phyloP scores from a whole-genome alignment of 1,284 basidiomycete species.

The Hypsizygus ulmarius region DNA sequence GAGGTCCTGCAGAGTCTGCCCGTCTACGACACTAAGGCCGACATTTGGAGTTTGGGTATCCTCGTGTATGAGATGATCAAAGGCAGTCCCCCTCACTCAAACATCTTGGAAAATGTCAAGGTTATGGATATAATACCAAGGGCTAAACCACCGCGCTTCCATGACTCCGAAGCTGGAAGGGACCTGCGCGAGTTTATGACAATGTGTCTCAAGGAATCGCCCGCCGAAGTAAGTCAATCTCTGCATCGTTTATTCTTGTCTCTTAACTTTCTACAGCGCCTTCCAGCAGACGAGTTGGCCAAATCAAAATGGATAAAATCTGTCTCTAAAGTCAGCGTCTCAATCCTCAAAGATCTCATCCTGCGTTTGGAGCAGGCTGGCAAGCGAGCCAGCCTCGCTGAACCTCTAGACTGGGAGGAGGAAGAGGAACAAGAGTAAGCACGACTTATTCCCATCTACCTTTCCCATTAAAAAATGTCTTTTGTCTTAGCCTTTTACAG shows the following conservation, averaged over 20 bases:
- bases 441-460: background rate
- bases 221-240: constrained; percentile 60
- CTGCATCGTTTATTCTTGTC: constrained; percentile 11
- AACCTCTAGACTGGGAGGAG: constrained; percentile 68
- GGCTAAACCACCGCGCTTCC: constrained; percentile 79
- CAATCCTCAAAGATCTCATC: constrained; percentile 83
- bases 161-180: constrained; percentile 76
- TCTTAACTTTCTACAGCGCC: constrained; percentile 52
- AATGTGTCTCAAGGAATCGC: constrained; percentile 82
- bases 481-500: constrained; percentile 29
- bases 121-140: constrained; percentile 92
- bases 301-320: constrained; percentile 95
- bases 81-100: constrained; percentile 88
- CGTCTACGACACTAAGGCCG: constrained; percentile 92
- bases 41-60: constrained; percentile 96
- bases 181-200: constrained; percentile 90
- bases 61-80: constrained; percentile 94
- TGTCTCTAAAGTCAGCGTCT: constrained; percentile 65
- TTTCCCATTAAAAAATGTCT: constrained; percentile 9
- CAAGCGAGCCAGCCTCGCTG: constrained; percentile 77
- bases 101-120: constrained; percentile 76
- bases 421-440: constrained; percentile 56
- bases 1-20: constrained; percentile 90
- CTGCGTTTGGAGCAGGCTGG: constrained; percentile 77
- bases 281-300: constrained; percentile 85